Evolutionary conservation across 2,329 filamentous ascomycete species (phyloP), one percentile per base, ranked within the genome.

Genomic region (Anisogramma anomala): DNA sequence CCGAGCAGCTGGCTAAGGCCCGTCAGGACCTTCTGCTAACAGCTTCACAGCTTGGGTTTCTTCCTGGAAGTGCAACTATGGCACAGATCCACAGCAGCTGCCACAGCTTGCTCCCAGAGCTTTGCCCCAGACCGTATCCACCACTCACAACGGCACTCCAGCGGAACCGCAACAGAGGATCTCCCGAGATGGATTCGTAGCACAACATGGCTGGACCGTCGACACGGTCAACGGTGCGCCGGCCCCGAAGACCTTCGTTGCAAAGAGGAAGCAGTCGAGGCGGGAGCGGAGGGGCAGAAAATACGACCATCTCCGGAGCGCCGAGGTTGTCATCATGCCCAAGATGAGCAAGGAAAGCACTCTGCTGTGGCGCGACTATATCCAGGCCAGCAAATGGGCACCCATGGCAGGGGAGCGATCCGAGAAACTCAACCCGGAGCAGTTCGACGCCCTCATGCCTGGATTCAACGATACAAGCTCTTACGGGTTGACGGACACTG

Each of bases 271-370:
- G 41, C 58, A 56, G 48, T 66, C 71, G 49, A 65, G 71, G 33
- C 66, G 60, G 22, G 55, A 63, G 41, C 66, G 57, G 55, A 67
- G 55, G 34, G 72, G 72, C 3, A 65, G 71, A 45, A 68, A 68
- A 58, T 77, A 73, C 72, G 74, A 78, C 50, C 72, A 78, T 51
- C 55, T 77, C 38, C 69, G 74, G 39, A 69, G 71, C 3, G 64
- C 69, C 25, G 73, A 77, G 45, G 73, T 74, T 3, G 72, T 77
- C 48, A 75, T 78, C 48, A 69, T 77, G 35, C 62, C 71, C 18
- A 62, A 69, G 47, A 58, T 59, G 42, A 23, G 41, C 33, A 41
- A 37, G 31, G 61, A 64, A 31, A 58, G 68, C 10, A 61, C 62
- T 42, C 55, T 64, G 17, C 61, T 63, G 20, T 78, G 73, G 73